Conservation (phyloP, 2,329 filamentous ascomycete species). For the Pseudocercospora eumusae region DNA sequence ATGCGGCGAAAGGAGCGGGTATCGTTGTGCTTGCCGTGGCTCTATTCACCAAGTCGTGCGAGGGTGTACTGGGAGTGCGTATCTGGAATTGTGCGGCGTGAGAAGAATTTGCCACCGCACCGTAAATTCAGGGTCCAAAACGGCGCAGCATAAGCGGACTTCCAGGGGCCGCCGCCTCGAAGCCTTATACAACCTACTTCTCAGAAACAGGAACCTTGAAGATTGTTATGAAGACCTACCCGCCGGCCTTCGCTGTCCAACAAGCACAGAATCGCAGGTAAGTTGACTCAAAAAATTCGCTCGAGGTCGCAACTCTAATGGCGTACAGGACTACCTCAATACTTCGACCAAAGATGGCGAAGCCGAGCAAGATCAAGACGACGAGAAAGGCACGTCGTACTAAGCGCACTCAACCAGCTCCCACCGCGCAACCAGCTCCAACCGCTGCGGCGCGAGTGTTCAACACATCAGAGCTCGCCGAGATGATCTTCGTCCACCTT, state of each 20-base stretch:
- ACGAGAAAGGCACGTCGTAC: neutral
- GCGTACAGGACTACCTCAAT: neutral
- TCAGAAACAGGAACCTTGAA: neutral
- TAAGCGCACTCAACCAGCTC: neutral
- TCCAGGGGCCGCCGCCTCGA: neutral
- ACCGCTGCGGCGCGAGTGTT: constrained; percentile 3
- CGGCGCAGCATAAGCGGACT: neutral
- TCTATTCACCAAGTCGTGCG: neutral
- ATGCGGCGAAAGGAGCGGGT: neutral
- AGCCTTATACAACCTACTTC: neutral
- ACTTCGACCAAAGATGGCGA: neutral
- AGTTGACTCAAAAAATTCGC: neutral
- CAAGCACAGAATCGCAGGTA: neutral
- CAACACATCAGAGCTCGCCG: constrained; percentile 7
- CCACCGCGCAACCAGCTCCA: neutral
- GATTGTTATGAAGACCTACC: neutral
- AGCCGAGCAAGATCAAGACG: neutral
- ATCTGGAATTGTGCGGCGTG: neutral
- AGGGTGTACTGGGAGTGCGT: neutral
- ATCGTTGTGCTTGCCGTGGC: neutral
- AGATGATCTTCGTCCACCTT: neutral
- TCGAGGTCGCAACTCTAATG: neutral
- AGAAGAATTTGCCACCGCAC: neutral
- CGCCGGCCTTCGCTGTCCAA: neutral
- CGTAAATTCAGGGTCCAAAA: neutral